A percentile compares a stretch with the other conserved stretches of the same genome.
These are phyloP conservation scores for Leptomonas pyrrhocoris DNA, from an alignment of 208 protist genomes.

Conservation along the genomic window DNA sequence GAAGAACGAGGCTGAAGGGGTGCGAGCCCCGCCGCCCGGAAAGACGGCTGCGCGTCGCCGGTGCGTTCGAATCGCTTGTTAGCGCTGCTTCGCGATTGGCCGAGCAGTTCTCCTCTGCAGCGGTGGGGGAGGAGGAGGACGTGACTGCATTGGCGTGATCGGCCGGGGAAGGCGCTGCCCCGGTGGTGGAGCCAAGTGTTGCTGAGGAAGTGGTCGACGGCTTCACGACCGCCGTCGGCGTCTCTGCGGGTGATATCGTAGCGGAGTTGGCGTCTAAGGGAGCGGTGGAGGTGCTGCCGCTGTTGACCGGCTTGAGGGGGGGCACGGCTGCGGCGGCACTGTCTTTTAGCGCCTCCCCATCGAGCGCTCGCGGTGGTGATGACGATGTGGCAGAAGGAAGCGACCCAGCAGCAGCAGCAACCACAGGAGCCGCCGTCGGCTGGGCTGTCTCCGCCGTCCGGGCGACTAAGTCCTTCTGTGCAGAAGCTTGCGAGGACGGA, in stretches of 20 bases:
- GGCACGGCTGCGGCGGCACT: background rate
- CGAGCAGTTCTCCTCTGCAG: background rate
- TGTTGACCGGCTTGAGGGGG: slow-evolving; percentile 3
- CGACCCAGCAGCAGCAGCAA: background rate
- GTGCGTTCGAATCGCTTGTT: background rate
- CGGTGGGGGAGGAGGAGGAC: no score
- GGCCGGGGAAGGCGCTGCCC: background rate
- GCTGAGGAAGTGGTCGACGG: background rate
- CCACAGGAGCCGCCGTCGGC: background rate
- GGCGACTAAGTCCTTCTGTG: background rate
- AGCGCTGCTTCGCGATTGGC: background rate
- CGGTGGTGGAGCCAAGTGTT: background rate
- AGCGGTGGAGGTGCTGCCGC: slow-evolving; percentile 9
- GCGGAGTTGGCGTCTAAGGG: slow-evolving; percentile 2
- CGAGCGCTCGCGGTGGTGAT: background rate
- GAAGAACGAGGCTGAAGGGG: slow-evolving; percentile 13
- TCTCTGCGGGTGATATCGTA: background rate
- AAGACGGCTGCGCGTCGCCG: background rate
- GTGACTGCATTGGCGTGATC: background rate
- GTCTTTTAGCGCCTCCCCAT: slow-evolving; percentile 1
- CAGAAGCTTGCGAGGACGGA: background rate
- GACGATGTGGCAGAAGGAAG: background rate
- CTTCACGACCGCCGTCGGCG: slow-evolving; percentile 2
- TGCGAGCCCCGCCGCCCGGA: slow-evolving; percentile 12
- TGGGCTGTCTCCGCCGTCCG: background rate